A percentile compares a stretch with the other conserved stretches of the same genome.
These are phyloP conservation scores for Anisodus tanguticus DNA, from an alignment of 257 asterid genomes.

Conservation along the genomic window DNA sequence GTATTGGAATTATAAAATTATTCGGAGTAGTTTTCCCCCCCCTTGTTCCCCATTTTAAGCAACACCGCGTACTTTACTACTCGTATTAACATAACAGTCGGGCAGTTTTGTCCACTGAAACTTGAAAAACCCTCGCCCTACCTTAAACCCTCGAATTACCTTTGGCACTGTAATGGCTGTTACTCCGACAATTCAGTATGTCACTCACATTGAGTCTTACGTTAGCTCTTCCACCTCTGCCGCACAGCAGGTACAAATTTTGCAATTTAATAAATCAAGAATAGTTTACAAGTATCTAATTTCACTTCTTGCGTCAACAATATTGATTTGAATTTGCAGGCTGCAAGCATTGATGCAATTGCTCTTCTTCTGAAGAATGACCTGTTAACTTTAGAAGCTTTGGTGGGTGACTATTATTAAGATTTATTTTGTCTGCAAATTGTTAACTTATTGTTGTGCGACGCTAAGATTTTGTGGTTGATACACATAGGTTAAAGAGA, in stretches of 20 bases:
- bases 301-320: neutral
- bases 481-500: constrained; percentile 69
- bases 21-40: too few species aligned
- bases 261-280: neutral
- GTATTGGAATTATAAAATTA: too few species aligned
- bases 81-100: neutral
- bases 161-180: constrained; percentile 45
- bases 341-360: constrained; percentile 64
- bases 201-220: constrained; percentile 71
- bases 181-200: constrained; percentile 42
- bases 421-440: neutral
- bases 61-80: too few species aligned
- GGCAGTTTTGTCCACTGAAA: neutral
- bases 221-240: constrained; percentile 69
- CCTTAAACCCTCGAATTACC: constrained; percentile 41
- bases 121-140: constrained; percentile 37
- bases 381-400: constrained; percentile 59
- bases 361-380: constrained; percentile 66
- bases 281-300: neutral
- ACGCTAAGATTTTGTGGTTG: constrained; percentile 12
- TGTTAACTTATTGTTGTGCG: neutral
- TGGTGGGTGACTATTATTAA: constrained; percentile 48
- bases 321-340: constrained; percentile 47
- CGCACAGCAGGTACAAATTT: constrained; percentile 58
- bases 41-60: too few species aligned